Base-by-base conservation (phyloP, 2,329 filamentous ascomycete species). In the Lojkania enalia region DNA sequence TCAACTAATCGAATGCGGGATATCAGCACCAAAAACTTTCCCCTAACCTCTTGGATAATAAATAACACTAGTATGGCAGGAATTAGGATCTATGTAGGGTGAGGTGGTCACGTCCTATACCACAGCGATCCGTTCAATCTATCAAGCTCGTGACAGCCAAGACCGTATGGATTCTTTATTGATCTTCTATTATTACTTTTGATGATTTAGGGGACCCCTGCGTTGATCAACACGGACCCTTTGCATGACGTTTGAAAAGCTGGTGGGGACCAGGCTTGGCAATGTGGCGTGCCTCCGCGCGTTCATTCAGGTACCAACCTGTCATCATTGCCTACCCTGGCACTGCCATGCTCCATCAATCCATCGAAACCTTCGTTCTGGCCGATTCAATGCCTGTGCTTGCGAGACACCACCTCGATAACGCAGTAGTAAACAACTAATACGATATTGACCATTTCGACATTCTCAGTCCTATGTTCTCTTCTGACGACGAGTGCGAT, bases 401-500 rank as follows among this genome's bases (percentile, higher is more conserved):
- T 46, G 20, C 42, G 42, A 45, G 30, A 42, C 42, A 44, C 42
- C 35, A 51, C 38, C 37, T 39, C 48, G 31, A 50, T 49, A 32
- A 54, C 54, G 54, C 49, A 57, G 49, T 49, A 55, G 48, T 55
- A 48, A 52, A 44, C 43, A 20, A 48, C 42, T 35, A 35, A n/a
- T n/a, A n/a, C n/a, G n/a, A n/a, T n/a, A n/a, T n/a, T n/a, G n/a
- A n/a, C n/a, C n/a, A n/a, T 15, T 15, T 42, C 44, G 35, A n/a
- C n/a, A n/a, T n/a, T n/a, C n/a, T n/a, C n/a, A n/a, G 30, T 46
- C 52, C 52, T 44, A 70, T n/a, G 9, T 9, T 71, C 66, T 41
- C 67, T 51, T 60, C 63, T 39, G 42, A 59, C 30, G 65, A 69
- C 55, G 73, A 75, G 48, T 86, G 83, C 74, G 76, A 76, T 65